These are phyloP conservation scores for Apiospora malaysiana DNA, from an alignment of 2,329 filamentous ascomycete species.

Conservation along the genomic window DNA sequence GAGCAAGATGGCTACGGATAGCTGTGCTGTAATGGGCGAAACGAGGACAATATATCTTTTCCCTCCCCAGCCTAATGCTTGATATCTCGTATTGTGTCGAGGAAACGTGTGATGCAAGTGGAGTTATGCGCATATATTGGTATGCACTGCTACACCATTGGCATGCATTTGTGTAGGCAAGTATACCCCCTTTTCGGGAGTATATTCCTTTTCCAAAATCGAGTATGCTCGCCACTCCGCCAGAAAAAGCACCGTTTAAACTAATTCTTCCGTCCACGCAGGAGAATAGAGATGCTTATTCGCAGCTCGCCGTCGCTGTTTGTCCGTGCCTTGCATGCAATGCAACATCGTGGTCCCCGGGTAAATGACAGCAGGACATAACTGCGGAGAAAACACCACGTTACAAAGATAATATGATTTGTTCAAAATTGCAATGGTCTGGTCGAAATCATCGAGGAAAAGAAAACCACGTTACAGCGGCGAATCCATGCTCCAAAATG, in stretches of 20 bases:
- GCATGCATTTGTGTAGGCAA: background rate
- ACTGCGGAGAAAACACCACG: background rate
- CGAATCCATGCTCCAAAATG: background rate
- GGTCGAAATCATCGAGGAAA: background rate
- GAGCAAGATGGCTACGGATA: background rate
- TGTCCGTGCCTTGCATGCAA: conserved; percentile 6
- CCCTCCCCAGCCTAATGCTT: background rate
- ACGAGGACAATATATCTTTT: background rate
- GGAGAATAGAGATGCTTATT: background rate
- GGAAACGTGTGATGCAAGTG: background rate
- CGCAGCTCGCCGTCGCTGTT: background rate
- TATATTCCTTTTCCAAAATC: background rate
- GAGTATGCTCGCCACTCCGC: background rate
- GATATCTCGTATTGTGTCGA: conserved; percentile 2
- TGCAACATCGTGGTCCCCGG: background rate
- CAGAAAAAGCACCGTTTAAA: background rate
- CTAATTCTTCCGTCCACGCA: background rate
- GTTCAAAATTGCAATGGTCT: background rate
- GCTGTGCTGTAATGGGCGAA: background rate
- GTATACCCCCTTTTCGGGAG: conserved; percentile 1
- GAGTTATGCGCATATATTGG: background rate
- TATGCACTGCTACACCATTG: background rate
- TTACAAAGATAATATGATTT: background rate
- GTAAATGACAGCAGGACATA: background rate
- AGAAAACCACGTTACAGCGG: background rate